These are phyloP conservation scores for Kingdonia uniflora DNA, from an alignment of 164 flowering plant species.

Conservation along the genomic window DNA sequence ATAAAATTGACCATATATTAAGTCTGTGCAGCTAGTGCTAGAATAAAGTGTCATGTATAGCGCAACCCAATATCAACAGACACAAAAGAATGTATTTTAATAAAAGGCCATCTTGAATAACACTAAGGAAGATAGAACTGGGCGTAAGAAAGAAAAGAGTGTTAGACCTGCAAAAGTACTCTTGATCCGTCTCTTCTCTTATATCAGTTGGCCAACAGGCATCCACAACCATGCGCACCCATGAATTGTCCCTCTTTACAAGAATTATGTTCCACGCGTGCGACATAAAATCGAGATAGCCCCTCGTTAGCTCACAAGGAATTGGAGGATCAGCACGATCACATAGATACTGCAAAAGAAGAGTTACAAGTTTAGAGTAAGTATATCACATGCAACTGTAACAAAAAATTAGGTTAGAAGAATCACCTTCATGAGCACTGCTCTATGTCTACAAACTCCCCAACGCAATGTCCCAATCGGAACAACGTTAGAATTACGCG, in stretches of 20 bases:
- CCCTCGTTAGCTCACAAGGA: conserved; percentile 95
- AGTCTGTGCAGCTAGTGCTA: no score
- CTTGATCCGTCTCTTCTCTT: conserved; percentile 78
- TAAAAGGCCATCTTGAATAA: neutral
- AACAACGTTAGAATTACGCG: conserved; percentile 58
- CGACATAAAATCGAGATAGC: conserved; percentile 79
- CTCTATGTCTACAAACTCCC: conserved; percentile 96
- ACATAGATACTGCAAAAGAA: conserved; percentile 65
- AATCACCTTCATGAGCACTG: conserved; percentile 86
- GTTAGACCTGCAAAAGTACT: conserved; percentile 70
- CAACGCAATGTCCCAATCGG: conserved; percentile 75
- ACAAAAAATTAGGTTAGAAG: neutral
- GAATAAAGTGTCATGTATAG: no score
- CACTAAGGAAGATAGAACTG: neutral
- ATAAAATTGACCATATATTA: no score
- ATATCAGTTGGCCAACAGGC: conserved; percentile 96
- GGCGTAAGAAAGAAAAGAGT: neutral
- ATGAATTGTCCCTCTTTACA: conserved; percentile 37
- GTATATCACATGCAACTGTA: neutral
- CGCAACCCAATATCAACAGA: no score
- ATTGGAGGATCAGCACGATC: conserved; percentile 86
- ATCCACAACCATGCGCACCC: conserved; percentile 89
- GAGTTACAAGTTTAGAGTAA: neutral
- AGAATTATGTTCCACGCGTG: conserved; percentile 95
- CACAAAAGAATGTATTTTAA: no score